Evolutionary conservation across 371 early-diverging fungal species (phyloP).

Genomic region (Mucor circinelloides): DNA sequence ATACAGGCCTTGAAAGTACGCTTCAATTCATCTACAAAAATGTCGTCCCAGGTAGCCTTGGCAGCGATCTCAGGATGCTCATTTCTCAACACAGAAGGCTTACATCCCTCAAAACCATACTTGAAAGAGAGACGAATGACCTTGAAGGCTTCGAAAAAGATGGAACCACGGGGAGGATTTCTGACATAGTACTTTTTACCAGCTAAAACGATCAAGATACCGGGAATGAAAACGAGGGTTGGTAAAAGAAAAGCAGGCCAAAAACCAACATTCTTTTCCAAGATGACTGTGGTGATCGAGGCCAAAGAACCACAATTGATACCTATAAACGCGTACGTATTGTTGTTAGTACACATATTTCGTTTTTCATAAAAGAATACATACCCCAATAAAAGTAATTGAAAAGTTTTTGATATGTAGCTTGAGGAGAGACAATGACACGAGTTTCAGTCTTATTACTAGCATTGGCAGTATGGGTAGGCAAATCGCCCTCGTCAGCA

Average conservation of each 20-base stretch:
- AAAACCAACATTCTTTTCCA: slow-evolving; percentile 59
- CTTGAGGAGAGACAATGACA: slow-evolving; percentile 47
- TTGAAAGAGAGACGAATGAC: slow-evolving; percentile 34
- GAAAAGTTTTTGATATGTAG: slow-evolving; percentile 53
- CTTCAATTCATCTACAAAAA: slow-evolving; percentile 72
- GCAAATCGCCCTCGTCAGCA: slow-evolving; percentile 37
- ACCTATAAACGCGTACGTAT: not conserved
- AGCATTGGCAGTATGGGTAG: slow-evolving; percentile 1
- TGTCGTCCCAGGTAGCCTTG: slow-evolving; percentile 66
- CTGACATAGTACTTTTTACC: slow-evolving; percentile 64
- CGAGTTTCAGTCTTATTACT: slow-evolving; percentile 7
- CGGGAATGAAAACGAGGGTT: slow-evolving; percentile 66
- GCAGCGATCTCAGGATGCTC: slow-evolving; percentile 37
- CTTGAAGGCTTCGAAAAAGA: slow-evolving; percentile 47
- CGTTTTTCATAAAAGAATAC: not conserved
- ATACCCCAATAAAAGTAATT: slow-evolving; percentile 76
- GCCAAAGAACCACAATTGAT: slow-evolving; percentile 70
- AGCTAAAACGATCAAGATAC: slow-evolving; percentile 59
- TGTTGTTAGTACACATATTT: not conserved
- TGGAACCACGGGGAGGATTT: slow-evolving; percentile 66
- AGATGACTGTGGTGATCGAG: slow-evolving; percentile 60
- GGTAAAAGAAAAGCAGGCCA: slow-evolving; percentile 76
- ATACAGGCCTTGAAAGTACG: slow-evolving; percentile 68
- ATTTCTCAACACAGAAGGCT: slow-evolving; percentile 32
- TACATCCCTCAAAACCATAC: slow-evolving; percentile 43